phyloP scores from a whole-genome alignment of 164 flowering plant species.

The Amborella trichopoda region DNA sequence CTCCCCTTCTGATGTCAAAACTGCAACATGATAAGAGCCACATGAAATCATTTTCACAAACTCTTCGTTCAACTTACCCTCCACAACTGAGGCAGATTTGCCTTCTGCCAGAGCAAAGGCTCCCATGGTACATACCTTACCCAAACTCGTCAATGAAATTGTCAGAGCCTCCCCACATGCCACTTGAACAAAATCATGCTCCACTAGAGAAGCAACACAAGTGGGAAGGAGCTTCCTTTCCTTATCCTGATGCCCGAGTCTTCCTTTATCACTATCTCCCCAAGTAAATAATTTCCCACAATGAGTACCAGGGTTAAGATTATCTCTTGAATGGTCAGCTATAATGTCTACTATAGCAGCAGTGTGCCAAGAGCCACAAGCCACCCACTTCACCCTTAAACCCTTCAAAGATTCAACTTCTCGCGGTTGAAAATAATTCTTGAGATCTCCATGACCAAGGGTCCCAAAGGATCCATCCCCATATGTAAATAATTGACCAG shows the following conservation, averaged over 20 bases:
- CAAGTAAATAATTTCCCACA: slow-evolving; percentile 58
- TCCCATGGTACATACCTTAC: slow-evolving; percentile 60
- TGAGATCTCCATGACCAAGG: slow-evolving; percentile 57
- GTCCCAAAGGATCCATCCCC: slow-evolving; percentile 80
- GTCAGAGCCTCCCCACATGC: slow-evolving; percentile 59
- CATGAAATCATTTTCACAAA: slow-evolving; percentile 41
- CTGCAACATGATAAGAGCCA: slow-evolving; percentile 55
- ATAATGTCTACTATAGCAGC: slow-evolving; percentile 53
- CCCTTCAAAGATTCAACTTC: slow-evolving; percentile 57
- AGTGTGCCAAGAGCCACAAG: slow-evolving; percentile 78
- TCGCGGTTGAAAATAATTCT: slow-evolving; percentile 34
- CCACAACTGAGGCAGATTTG: slow-evolving; percentile 38
- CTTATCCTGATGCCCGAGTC: slow-evolving; percentile 43
- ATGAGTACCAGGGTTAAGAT: slow-evolving; percentile 11
- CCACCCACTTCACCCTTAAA: slow-evolving; percentile 36
- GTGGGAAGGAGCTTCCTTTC: slow-evolving; percentile 48
- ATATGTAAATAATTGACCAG: slow-evolving; percentile 51
- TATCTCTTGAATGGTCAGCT: slow-evolving; percentile 11
- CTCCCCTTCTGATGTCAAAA: slow-evolving; percentile 34
- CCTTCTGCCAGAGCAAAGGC: slow-evolving; percentile 30
- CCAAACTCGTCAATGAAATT: slow-evolving; percentile 37
- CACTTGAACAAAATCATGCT: slow-evolving; percentile 48
- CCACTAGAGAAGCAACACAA: slow-evolving; percentile 43
- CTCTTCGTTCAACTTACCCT: slow-evolving; percentile 43
- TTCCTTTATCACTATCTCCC: slow-evolving; percentile 71